A percentile compares a stretch with the other conserved stretches of the same genome.
phyloP scores from a whole-genome alignment of 805 yeast species.

The Candida argentea region DNA sequence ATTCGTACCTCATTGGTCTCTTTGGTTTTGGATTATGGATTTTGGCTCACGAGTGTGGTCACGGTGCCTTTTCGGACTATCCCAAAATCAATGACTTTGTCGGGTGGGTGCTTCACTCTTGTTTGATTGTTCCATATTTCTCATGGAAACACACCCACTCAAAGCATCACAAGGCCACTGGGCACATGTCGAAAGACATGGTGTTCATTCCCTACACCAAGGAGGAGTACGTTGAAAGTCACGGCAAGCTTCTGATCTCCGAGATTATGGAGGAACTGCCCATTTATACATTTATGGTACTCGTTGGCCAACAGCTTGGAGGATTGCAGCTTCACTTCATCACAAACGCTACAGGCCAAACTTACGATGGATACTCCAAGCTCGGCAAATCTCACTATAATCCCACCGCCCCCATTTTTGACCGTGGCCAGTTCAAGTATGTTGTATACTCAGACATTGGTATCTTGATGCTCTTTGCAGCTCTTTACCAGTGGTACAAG shows the following conservation, averaged over 20 bases:
- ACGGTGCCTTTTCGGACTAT: constrained; percentile 71
- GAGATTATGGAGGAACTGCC: constrained; percentile 73
- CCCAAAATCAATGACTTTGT: constrained; percentile 64
- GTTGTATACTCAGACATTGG: constrained; percentile 70
- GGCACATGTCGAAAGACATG: constrained; percentile 73
- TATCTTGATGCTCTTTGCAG: constrained; percentile 39
- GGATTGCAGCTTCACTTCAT: constrained; percentile 66
- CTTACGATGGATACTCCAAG: constrained; percentile 34
- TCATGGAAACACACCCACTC: constrained; percentile 81
- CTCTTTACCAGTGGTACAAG: constrained; percentile 51
- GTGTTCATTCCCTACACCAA: constrained; percentile 71
- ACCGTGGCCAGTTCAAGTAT: constrained; percentile 60
- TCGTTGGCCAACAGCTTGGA: constrained; percentile 61
- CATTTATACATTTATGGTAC: constrained; percentile 42
- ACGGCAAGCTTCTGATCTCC: constrained; percentile 29
- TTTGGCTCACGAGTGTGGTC: constrained; percentile 88
- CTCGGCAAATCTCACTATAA: constrained; percentile 56
- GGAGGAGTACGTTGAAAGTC: constrained; percentile 39
- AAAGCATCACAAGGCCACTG: constrained; percentile 87
- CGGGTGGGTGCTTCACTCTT: constrained; percentile 79
- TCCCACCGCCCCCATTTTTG: constrained; percentile 69
- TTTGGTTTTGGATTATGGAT: constrained; percentile 78
- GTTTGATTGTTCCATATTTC: constrained; percentile 72
- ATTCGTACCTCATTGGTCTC: constrained; percentile 48
- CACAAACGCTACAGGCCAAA: constrained; percentile 71